These are phyloP conservation scores for Cyamopsis tetragonoloba DNA, from an alignment of 306 rosid species.

Conservation along the genomic window DNA sequence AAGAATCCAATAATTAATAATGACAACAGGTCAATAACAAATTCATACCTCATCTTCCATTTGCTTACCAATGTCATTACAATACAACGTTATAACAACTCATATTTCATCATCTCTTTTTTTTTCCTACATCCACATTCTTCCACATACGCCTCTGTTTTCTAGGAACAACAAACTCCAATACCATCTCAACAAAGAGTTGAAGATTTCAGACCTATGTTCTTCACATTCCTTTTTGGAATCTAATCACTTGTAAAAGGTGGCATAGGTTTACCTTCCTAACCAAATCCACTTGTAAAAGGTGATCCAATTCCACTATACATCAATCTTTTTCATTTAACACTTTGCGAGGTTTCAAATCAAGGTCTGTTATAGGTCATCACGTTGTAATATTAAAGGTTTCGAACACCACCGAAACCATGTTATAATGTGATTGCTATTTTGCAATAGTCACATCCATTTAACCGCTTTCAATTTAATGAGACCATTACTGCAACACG, in stretches of 20 bases:
- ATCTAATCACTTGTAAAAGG: conserved; percentile 23
- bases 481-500: too few species aligned
- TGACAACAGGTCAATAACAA: conserved; percentile 24
- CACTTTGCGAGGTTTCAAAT: too few species aligned
- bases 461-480: too few species aligned
- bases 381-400: too few species aligned
- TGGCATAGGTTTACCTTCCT: conserved; percentile 36
- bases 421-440: too few species aligned
- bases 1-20: background rate
- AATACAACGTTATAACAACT: conserved; percentile 19
- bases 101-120: conserved; percentile 16
- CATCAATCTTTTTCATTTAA: too few species aligned
- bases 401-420: too few species aligned
- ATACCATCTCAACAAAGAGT: conserved; percentile 23
- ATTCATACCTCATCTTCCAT: conserved; percentile 10
- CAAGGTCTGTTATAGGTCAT: too few species aligned
- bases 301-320: too few species aligned
- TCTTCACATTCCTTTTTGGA: conserved; percentile 7
- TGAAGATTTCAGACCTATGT: conserved; percentile 34
- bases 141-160: conserved; percentile 32
- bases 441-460: too few species aligned
- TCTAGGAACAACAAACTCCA: conserved; percentile 38
- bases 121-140: conserved; percentile 19
- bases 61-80: conserved; percentile 23
- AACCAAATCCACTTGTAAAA: conserved; percentile 42